Percentiles rank a stretch among this genome's conserved stretches.
phyloP scores from a whole-genome alignment of 106 monocot species.

The Dioscorea zingiberensis region DNA sequence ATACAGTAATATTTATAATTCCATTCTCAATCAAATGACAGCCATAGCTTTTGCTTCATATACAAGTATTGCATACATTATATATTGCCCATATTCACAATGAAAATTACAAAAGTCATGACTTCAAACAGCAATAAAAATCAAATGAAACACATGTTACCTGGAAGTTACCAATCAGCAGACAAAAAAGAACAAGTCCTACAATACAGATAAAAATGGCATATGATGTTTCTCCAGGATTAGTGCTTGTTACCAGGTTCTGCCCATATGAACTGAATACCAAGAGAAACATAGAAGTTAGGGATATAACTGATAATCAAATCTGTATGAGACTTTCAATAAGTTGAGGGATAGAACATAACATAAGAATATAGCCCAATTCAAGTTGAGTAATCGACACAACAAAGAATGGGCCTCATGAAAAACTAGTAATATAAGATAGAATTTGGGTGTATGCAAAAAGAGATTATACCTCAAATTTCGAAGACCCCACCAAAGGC shows the following conservation, averaged over 20 bases:
- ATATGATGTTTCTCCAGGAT: conserved; percentile 63
- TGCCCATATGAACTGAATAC: conserved; percentile 77
- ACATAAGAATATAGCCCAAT: too few species aligned
- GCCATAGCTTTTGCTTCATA: too few species aligned
- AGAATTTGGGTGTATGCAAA: too few species aligned
- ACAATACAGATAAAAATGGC: conserved; percentile 70
- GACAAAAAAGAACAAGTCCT: conserved; percentile 83
- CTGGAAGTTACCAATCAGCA: conserved; percentile 98
- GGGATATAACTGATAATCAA: too few species aligned
- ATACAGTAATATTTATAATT: too few species aligned
- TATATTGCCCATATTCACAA: not conserved
- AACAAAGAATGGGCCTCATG: too few species aligned
- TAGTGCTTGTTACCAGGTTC: conserved; percentile 70
- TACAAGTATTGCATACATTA: not conserved
- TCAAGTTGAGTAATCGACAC: too few species aligned
- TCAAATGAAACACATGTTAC: conserved; percentile 18
- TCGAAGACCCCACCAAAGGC: conserved; percentile 96
- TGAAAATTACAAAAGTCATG: not conserved
- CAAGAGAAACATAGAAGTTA: not conserved
- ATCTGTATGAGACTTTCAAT: too few species aligned
- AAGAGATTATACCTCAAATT: conserved; percentile 54
- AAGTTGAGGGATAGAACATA: too few species aligned
- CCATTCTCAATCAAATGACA: too few species aligned
- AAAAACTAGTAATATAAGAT: too few species aligned
- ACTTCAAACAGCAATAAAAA: too few species aligned